Conservation (phyloP, 2,329 filamentous ascomycete genomes). For the Xylariaceae sp. region DNA sequence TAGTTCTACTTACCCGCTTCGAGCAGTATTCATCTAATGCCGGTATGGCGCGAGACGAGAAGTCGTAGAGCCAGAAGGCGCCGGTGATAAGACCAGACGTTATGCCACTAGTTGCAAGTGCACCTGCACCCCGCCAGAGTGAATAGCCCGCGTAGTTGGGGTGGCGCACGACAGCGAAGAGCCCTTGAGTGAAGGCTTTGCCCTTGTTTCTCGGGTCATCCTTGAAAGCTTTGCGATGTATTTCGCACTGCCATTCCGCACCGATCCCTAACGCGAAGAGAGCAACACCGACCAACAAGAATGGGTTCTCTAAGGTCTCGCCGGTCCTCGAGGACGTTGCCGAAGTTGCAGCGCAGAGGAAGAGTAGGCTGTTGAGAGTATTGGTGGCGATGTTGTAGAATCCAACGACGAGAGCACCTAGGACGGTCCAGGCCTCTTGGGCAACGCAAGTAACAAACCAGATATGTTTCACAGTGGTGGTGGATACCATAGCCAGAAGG, state of each 20-base stretch:
- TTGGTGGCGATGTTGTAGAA: neutral
- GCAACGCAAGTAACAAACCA: neutral
- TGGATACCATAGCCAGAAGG: neutral
- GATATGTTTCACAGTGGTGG: neutral
- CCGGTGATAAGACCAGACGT: neutral
- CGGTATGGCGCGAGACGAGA: neutral
- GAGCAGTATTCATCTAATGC: neutral
- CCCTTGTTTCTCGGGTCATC: conserved; percentile 53
- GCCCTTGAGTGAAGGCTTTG: conserved; percentile 51
- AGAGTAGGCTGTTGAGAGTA: neutral
- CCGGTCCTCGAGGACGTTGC: neutral
- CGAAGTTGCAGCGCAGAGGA: neutral
- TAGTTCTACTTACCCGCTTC: neutral
- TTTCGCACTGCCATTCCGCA: neutral
- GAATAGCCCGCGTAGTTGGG: conserved; percentile 59
- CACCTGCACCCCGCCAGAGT: conserved; percentile 41
- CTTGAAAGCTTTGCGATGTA: conserved; percentile 47
- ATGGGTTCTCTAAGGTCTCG: neutral
- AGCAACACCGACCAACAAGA: neutral
- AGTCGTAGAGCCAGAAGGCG: neutral
- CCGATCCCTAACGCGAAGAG: neutral
- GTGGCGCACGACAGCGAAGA: conserved; percentile 53
- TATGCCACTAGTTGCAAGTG: neutral
- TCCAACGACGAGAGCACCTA: neutral
- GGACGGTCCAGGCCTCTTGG: neutral